phyloP scores from a whole-genome alignment of 768 basidiomycete species.

The Kwoniella botswanensis region DNA sequence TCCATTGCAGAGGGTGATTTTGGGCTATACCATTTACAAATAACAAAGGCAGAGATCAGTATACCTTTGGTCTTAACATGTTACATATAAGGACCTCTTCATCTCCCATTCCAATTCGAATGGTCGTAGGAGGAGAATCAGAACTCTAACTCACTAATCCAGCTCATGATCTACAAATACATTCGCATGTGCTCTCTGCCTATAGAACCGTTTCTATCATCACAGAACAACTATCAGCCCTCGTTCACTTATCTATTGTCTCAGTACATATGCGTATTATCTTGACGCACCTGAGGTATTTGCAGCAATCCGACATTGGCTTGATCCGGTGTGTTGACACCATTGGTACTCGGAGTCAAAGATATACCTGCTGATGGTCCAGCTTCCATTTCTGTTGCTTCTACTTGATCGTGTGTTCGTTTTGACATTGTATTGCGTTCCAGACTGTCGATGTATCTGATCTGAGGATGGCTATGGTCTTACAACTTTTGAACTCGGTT shows the following conservation, averaged over 20 bases:
- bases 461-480: background rate
- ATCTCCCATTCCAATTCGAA: too few relatives aligned
- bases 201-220: conserved; percentile 61
- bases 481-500: background rate
- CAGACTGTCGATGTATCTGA: background rate
- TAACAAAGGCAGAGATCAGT: background rate
- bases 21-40: conserved; percentile 13
- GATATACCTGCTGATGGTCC: conserved; percentile 16
- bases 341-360: conserved; percentile 5
- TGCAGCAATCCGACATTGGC: conserved; percentile 26
- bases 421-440: conserved; percentile 17
- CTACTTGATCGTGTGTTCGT: conserved; percentile 16
- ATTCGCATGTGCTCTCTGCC: conserved; percentile 64
- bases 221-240: background rate
- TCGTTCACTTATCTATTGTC: background rate
- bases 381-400: conserved; percentile 15
- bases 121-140: too few relatives aligned
- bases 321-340: background rate
- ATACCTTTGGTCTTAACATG: background rate
- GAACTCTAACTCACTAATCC: conserved; percentile 65
- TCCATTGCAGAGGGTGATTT: conserved; percentile 72
- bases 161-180: conserved; percentile 70
- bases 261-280: background rate
- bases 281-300: conserved; percentile 42
- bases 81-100: too few relatives aligned